Conservation (phyloP, 2,329 filamentous ascomycete genomes). For the Zymoseptoria brevis region DNA sequence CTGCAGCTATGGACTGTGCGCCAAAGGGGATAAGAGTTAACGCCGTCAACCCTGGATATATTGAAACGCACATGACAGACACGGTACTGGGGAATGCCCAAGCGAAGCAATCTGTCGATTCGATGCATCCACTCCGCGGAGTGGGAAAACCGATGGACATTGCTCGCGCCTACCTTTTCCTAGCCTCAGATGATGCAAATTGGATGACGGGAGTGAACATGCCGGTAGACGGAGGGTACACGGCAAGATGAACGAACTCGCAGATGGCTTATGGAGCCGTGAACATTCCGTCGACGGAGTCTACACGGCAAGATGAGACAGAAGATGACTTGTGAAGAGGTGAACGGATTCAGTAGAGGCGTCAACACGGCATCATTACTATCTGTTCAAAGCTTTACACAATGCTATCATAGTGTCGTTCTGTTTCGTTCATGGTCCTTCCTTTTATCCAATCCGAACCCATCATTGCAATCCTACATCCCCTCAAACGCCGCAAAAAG, state of each 20-base stretch:
- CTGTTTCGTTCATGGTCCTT: background rate
- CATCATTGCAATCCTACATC: background rate
- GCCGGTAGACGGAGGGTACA: slow-evolving; percentile 14
- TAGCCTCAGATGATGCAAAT: slow-evolving; percentile 17
- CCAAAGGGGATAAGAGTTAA: slow-evolving; percentile 13
- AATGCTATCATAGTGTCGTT: background rate
- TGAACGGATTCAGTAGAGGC: background rate
- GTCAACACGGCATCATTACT: background rate
- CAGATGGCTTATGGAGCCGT: background rate
- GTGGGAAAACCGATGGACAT: slow-evolving; percentile 15
- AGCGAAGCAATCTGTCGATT: slow-evolving; percentile 6
- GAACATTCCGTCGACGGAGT: slow-evolving; percentile 14
- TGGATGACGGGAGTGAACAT: slow-evolving; percentile 17
- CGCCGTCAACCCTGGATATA: slow-evolving; percentile 14
- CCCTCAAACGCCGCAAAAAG: background rate
- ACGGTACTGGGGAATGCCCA: slow-evolving; percentile 1
- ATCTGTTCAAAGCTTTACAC: background rate
- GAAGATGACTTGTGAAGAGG: background rate
- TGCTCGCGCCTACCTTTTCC: slow-evolving; percentile 17
- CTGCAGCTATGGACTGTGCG: slow-evolving; percentile 17
- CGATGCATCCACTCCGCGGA: slow-evolving; percentile 15
- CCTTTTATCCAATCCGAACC: background rate
- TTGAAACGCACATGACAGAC: slow-evolving; percentile 17
- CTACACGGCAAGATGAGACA: slow-evolving; percentile 5
- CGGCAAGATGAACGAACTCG: slow-evolving; percentile 2